Conservation (phyloP, 106 monocot species). For the Platanthera zijinensis region DNA sequence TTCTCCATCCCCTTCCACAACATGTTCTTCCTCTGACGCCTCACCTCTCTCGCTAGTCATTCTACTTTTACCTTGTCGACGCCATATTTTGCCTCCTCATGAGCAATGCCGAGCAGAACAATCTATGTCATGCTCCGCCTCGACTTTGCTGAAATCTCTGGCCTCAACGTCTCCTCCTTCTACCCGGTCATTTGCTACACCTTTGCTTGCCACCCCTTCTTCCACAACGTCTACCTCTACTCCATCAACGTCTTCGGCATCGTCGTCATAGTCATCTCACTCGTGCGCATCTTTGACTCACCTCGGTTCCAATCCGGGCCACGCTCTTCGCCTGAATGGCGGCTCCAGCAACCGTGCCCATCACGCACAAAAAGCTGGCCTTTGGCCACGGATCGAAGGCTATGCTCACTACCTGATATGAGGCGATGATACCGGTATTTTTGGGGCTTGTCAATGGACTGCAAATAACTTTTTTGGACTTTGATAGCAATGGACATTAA, state of each 20-base stretch:
- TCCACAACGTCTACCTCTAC: conserved; percentile 34
- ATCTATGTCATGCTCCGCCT: conserved; percentile 42
- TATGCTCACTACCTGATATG: conserved; percentile 21
- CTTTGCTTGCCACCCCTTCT: conserved; percentile 51
- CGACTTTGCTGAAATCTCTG: conserved; percentile 54
- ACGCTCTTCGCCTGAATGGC: conserved; percentile 35
- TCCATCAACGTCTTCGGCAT: conserved; percentile 37
- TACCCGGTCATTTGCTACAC: conserved; percentile 52
- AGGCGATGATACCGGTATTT: conserved; percentile 17
- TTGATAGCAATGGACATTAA: no score
- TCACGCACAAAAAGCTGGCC: conserved; percentile 26
- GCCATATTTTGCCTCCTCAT: conserved; percentile 56
- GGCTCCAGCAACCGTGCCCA: conserved; percentile 28
- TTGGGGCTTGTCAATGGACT: conserved; percentile 15
- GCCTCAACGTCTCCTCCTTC: conserved; percentile 58
- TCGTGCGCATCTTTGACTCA: conserved; percentile 25
- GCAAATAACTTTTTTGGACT: no score
- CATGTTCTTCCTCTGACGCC: neutral
- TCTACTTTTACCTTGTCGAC: conserved; percentile 39
- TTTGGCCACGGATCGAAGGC: conserved; percentile 28
- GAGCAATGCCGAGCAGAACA: conserved; percentile 39
- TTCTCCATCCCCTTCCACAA: neutral
- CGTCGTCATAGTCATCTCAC: conserved; percentile 16
- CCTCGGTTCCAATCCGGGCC: conserved; percentile 12
- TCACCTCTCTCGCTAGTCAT: conserved; percentile 26